Conservation (phyloP, 495 filamentous ascomycete genomes). For the Talaromyces wortmannii region DNA sequence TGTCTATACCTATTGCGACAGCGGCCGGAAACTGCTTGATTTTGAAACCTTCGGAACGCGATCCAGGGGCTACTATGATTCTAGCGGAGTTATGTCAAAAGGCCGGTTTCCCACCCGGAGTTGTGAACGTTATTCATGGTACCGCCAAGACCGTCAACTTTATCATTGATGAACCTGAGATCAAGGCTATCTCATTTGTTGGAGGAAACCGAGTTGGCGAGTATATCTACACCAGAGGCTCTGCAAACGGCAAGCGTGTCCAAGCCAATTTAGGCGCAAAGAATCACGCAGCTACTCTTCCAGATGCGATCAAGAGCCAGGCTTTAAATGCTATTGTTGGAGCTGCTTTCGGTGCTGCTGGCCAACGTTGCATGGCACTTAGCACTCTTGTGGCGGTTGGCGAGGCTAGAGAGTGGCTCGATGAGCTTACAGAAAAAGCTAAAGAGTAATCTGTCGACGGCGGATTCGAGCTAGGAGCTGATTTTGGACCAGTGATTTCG, state of each 20-base stretch:
- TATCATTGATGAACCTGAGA: conserved; percentile 76
- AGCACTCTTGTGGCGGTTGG: conserved; percentile 90
- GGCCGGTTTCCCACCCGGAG: conserved; percentile 78
- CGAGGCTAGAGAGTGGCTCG: conserved; percentile 86
- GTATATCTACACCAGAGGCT: conserved; percentile 59
- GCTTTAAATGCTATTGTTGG: conserved; percentile 92
- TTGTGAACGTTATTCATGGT: conserved; percentile 79
- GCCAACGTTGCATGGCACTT: conserved; percentile 96
- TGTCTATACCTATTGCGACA: conserved; percentile 42
- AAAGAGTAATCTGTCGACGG: conserved; percentile 82
- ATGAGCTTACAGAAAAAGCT: conserved; percentile 83
- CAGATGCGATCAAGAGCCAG: conserved; percentile 51
- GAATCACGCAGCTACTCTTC: conserved; percentile 1
- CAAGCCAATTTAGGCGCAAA: conserved; percentile 2
- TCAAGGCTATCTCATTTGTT: conserved; percentile 83
- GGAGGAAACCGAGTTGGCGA: conserved; percentile 82
- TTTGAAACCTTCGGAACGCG: conserved; percentile 82
- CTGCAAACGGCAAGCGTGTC: conserved; percentile 33
- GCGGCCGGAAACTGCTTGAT: conserved; percentile 79
- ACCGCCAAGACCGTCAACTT: conserved; percentile 77
- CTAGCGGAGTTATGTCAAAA: conserved; percentile 73
- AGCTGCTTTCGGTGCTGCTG: conserved; percentile 93
- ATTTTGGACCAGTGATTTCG: conserved; percentile 92
- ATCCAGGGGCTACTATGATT: conserved; percentile 84
- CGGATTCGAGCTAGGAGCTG: conserved; percentile 88